Conservation (phyloP, 108 stramenopile species). For the Pseudonitzschia delicatissima region DNA sequence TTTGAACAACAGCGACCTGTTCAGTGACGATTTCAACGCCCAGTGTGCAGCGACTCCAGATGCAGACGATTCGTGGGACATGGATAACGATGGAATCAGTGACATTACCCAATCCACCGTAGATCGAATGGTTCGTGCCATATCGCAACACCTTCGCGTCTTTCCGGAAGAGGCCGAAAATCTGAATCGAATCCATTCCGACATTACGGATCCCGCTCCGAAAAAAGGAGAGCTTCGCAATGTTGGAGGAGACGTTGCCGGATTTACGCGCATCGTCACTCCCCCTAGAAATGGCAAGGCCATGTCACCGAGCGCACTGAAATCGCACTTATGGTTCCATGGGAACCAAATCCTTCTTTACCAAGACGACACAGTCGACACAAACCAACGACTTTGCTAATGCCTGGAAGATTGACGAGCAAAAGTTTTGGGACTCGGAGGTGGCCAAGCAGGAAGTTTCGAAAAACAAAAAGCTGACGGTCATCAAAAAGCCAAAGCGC, state of each 20-base stretch:
- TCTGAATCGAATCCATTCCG: conserved; percentile 7
- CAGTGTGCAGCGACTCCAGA: not conserved
- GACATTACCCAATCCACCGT: conserved; percentile 12
- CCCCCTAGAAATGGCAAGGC: not conserved
- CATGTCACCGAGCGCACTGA: not conserved
- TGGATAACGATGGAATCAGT: conserved; percentile 6
- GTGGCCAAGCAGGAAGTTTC: not conserved
- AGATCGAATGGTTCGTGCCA: conserved; percentile 4
- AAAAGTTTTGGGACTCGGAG: conserved; percentile 13
- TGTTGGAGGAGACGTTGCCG: not conserved
- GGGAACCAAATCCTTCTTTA: conserved; percentile 11
- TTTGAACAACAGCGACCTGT: not conserved
- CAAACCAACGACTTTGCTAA: not conserved
- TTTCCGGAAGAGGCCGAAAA: conserved; percentile 8
- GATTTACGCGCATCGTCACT: not conserved
- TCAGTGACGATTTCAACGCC: not conserved
- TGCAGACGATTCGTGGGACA: not conserved
- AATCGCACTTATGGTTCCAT: not conserved
- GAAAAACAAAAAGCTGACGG: not conserved
- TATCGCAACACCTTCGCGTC: not conserved
- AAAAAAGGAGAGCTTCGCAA: not conserved
- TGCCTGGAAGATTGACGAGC: conserved; percentile 11
- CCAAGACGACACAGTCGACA: conserved; percentile 7
- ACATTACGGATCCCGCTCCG: conserved; percentile 12
- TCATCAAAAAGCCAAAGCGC: not conserved